Percentiles rank a stretch among this genome's conserved stretches.
Conservation (phyloP, 495 filamentous ascomycete species). For the Rhizodiscina lignyota region DNA sequence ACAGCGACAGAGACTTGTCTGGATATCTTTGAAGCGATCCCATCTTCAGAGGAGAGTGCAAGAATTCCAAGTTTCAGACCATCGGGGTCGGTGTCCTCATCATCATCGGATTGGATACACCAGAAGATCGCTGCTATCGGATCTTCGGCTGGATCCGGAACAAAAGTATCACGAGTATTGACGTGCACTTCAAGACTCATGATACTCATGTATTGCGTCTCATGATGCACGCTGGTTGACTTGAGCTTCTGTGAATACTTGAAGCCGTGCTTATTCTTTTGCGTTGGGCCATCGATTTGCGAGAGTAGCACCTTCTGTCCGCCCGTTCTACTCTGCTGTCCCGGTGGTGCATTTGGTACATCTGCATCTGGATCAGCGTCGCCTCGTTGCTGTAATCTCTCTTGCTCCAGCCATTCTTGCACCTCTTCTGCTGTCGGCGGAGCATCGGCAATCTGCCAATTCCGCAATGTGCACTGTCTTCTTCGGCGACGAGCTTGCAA, state of each 20-base stretch:
- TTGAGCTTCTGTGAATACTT: constrained; percentile 70
- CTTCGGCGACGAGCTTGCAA: constrained; percentile 30
- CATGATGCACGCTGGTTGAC: constrained; percentile 63
- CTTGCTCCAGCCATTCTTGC: constrained; percentile 41
- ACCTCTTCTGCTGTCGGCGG: constrained; percentile 65
- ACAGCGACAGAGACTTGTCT: constrained; percentile 42
- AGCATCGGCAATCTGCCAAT: constrained; percentile 46
- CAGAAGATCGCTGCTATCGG: constrained; percentile 85
- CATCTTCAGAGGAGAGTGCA: constrained; percentile 39
- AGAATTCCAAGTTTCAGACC: constrained; percentile 50
- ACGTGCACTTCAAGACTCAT: constrained; percentile 95
- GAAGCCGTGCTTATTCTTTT: constrained; percentile 67
- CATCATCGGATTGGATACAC: constrained; percentile 66
- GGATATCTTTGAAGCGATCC: constrained; percentile 27
- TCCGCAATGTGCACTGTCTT: constrained; percentile 33
- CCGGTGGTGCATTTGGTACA: too few species aligned
- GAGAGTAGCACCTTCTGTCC: constrained; percentile 48
- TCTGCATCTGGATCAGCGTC: not conserved
- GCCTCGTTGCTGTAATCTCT: constrained; percentile 6
- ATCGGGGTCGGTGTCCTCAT: constrained; percentile 32
- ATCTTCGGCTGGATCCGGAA: constrained; percentile 79
- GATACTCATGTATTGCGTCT: constrained; percentile 87
- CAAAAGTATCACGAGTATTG: constrained; percentile 64
- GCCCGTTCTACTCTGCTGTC: constrained; percentile 3
- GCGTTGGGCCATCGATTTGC: constrained; percentile 82